Percentiles rank a stretch among this genome's conserved stretches.
phyloP scores from a whole-genome alignment of 2,329 filamentous ascomycete species.

The Graphilbum ipis-grandicollis region DNA sequence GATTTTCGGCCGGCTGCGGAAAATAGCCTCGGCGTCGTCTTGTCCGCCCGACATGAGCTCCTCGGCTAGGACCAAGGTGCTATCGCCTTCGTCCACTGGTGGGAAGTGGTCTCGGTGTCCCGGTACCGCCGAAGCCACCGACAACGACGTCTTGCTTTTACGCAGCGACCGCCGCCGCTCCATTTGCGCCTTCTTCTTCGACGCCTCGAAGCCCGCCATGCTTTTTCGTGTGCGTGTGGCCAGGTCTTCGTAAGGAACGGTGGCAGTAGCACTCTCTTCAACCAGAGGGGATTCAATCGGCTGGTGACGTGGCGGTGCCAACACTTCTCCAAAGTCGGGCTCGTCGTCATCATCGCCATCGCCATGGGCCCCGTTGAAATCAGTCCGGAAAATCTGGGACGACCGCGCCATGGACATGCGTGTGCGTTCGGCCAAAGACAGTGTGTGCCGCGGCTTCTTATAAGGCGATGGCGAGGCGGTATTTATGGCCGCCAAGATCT shows the following conservation, averaged over 20 bases:
- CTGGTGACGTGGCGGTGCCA: constrained; percentile 7
- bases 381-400: no score
- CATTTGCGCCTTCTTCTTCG: constrained; percentile 40
- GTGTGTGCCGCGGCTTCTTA: constrained; percentile 35
- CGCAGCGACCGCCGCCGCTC: constrained; percentile 34
- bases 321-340: no score
- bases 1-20: constrained; percentile 69
- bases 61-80: constrained; percentile 39
- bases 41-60: constrained; percentile 45
- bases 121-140: constrained; percentile 1
- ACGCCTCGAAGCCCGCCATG: constrained; percentile 45
- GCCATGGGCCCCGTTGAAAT: constrained; percentile 7
- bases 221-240: constrained; percentile 39
- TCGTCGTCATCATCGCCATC: constrained; percentile 9
- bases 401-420: constrained; percentile 57
- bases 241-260: constrained; percentile 37
- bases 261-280: no score
- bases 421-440: constrained; percentile 62
- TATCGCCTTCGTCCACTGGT: constrained; percentile 24
- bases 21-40: constrained; percentile 68
- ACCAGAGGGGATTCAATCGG: no score
- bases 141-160: constrained; percentile 12
- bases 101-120: constrained; percentile 25
- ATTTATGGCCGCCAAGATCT: constrained; percentile 37
- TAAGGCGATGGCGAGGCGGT: constrained; percentile 38